Evolutionary conservation across 257 asterid genomes (phyloP), one percentile per base, ranked within the genome.

Genomic region (Avicennia marina): DNA sequence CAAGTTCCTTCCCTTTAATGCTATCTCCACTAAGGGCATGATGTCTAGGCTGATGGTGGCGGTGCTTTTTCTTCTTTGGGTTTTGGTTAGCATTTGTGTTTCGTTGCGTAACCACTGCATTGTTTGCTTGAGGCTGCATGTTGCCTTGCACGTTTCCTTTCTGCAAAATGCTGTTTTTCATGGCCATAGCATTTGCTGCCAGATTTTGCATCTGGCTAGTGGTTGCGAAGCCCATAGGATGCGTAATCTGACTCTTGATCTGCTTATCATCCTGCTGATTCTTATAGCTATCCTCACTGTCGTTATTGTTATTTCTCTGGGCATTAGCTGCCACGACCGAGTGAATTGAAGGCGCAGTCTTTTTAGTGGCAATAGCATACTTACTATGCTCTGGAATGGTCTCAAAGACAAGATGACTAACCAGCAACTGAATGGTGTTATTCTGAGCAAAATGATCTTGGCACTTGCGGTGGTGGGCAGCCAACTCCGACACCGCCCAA

Each of bases 401-500:
- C 51, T 85, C 91, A 31, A 85, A 85, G 0, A 89, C 83, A 6
- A 85, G 75, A 53, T 82, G 91, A 46, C 85, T 70, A 1, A 85
- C 91, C 0, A 85, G 82, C 9, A 85, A 62, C 1, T 88, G 58
- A 2, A 80, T 81, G 15, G 75, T 75, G 19, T 85, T 80, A 59
- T 82, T 81, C 56, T 80, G 91, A 0, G 79, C 79, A 17, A 85
- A 85, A 19, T 75, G 75, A 63, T 85, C 95, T 43, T 80, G 95
- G 49, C 81, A 80, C 57, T 73, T 75, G 11, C 86, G 82, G 57
- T 80, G 76, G 54, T 82, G 88, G 0, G 74, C 54, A 2, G 70
- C 84, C 38, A 85, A 74, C 40, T 80, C 89, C 0, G 89, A 78
- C 11, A 80, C 84, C 0, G 95, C 91, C 91, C 95, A 85, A 3